Base-by-base conservation (phyloP, 176 grass and related monocot genomes). In the Cenchrus americanus region DNA sequence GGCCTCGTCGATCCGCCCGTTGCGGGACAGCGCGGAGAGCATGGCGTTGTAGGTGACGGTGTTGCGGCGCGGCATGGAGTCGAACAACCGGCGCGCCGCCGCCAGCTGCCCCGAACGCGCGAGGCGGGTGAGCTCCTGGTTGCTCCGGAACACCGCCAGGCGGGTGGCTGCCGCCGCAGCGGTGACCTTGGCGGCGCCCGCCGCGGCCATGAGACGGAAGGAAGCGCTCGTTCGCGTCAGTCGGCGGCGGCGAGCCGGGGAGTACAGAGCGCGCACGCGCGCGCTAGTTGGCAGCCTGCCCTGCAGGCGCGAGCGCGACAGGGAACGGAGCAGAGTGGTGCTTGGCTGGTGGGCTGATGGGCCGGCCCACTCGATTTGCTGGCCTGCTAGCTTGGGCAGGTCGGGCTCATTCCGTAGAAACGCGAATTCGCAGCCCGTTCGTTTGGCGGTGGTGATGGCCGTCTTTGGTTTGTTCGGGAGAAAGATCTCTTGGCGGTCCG, bases 21-120 rank as follows among this genome's bases (percentile, higher is more conserved):
- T 83, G 73, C 84, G 83, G 15, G 74, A 78, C 5, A 88, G 86
- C 2, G 79, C 88, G 1, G 91, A 93, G 54, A 93, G 19, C 91
- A 93, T 93, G 8, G 85, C 80, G 74, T 88, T 93, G 54, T 90
- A 93, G 53, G 88, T 86, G 53, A 93, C 78, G 8, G 88, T 88
- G 62, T 93, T 93, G 53, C 85, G 88, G 11, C 7, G 80, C 18
- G 73, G 80, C 91, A 93, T 93, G 21, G 69, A 79, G n/a, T 90
- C 82, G 67, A 93, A 93, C 17, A 88, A 30, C 54, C 78, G 75
- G 10, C 86, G 82, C 19, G 91, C 91, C 43, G 79, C 85, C 15
- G 83, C 68, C 21, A 93, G 72, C 76, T 77, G 85, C 37, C 91
- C 91, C 32, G 82, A 93, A 18, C 69, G 69, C 32, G 82, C 85